Evolutionary conservation across 768 basidiomycete species (phyloP).

Genomic region (Rhodocollybia butyracea): DNA sequence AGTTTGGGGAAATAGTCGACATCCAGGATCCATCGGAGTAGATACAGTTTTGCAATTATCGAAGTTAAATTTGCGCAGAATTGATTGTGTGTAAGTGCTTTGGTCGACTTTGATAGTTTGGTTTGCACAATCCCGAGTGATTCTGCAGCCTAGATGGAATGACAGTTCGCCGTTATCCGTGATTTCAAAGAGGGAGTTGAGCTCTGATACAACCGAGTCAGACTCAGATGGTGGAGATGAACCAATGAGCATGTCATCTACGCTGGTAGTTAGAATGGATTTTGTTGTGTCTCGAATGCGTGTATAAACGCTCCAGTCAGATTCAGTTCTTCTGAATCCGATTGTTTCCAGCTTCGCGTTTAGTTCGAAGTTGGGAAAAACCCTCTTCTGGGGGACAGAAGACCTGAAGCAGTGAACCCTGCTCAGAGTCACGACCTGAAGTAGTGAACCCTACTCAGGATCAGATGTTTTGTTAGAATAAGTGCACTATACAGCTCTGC

Average conservation of each 20-base stretch:
- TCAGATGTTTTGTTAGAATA: too few relatives aligned
- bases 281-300: neutral
- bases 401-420: too few relatives aligned
- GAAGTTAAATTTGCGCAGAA: neutral
- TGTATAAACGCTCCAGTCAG: too few relatives aligned
- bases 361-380: neutral
- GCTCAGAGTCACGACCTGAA: too few relatives aligned
- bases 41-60: neutral
- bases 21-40: slow-evolving; percentile 9
- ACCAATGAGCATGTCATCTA: slow-evolving; percentile 14
- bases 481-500: too few relatives aligned
- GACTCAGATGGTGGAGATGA: neutral
- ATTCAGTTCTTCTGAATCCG: neutral
- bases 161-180: neutral
- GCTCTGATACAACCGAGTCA: neutral
- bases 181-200: too few relatives aligned
- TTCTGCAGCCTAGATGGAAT: neutral
- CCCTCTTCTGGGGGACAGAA: too few relatives aligned
- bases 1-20: slow-evolving; percentile 6
- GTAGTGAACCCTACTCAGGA: too few relatives aligned
- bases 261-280: too few relatives aligned
- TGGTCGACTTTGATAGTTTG: neutral
- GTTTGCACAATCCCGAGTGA: neutral
- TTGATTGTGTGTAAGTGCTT: neutral
- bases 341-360: neutral